phyloP scores from a whole-genome alignment of 192 early-diverging fungal species.

The Coemansia reversa region DNA sequence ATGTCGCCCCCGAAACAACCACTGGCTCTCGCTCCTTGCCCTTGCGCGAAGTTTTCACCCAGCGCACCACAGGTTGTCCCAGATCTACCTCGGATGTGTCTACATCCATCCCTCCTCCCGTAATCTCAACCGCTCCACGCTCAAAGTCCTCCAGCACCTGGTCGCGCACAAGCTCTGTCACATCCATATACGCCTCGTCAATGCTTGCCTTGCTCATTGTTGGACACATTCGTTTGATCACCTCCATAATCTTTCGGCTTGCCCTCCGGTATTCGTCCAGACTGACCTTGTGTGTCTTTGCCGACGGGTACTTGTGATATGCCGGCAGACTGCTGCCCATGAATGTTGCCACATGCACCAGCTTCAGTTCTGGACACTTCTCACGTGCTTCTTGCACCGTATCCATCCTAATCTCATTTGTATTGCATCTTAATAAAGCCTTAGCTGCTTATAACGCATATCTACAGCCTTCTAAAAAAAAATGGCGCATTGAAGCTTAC shows the following conservation, averaged over 20 bases:
- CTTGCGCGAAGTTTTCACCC: conserved; percentile 37
- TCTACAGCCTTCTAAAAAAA: neutral
- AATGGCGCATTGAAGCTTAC: conserved; percentile 25
- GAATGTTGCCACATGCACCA: conserved; percentile 85
- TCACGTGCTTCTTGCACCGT: conserved; percentile 36
- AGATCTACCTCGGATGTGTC: conserved; percentile 4
- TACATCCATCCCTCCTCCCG: neutral
- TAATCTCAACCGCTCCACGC: conserved; percentile 21
- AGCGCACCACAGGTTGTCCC: conserved; percentile 28
- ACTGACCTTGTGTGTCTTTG: conserved; percentile 85
- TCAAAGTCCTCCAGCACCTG: conserved; percentile 38
- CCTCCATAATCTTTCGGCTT: conserved; percentile 67
- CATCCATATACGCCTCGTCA: conserved; percentile 90
- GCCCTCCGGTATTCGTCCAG: conserved; percentile 79
- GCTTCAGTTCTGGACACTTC: conserved; percentile 61
- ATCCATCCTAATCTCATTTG: conserved; percentile 31
- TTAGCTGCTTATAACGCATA: neutral
- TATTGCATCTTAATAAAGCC: neutral
- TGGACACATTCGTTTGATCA: conserved; percentile 60
- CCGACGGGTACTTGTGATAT: conserved; percentile 67
- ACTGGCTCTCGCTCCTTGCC: conserved; percentile 44
- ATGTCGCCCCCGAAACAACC: conserved; percentile 3
- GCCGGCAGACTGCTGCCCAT: conserved; percentile 62
- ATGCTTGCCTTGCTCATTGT: conserved; percentile 71
- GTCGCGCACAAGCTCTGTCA: conserved; percentile 66